Conservation (phyloP, 139 green algal species). For the Desmodesmus armatus region DNA sequence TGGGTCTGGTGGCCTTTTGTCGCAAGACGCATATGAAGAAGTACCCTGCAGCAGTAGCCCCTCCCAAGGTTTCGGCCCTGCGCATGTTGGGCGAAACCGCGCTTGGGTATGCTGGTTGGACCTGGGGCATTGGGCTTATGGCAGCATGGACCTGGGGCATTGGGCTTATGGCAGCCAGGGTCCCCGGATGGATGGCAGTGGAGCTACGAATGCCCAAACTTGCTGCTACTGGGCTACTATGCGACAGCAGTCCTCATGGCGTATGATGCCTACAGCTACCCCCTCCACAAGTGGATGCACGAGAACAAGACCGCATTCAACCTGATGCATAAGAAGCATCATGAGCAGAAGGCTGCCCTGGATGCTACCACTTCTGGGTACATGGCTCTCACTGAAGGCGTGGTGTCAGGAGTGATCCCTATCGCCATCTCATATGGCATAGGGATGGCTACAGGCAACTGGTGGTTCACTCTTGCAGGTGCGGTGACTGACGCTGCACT, state of each 20-base stretch:
- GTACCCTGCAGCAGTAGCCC: no score
- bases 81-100: no score
- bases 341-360: background rate
- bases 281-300: background rate
- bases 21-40: no score
- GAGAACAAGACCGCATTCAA: background rate
- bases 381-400: background rate
- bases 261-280: background rate
- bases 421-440: background rate
- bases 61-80: no score
- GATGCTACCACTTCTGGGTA: background rate
- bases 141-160: no score
- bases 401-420: background rate
- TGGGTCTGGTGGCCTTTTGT: no score
- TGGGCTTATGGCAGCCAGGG: no score
- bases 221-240: background rate
- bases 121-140: no score
- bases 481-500: background rate
- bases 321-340: background rate
- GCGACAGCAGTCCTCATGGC: background rate
- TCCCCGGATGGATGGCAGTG: background rate
- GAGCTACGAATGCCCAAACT: background rate
- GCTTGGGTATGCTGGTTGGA: no score
- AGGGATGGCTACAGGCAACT: background rate
- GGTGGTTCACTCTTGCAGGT: background rate